Evolutionary conservation across 768 basidiomycete species (phyloP), one percentile per base, ranked within the genome.

Genomic region (Tylopilus intermedius): DNA sequence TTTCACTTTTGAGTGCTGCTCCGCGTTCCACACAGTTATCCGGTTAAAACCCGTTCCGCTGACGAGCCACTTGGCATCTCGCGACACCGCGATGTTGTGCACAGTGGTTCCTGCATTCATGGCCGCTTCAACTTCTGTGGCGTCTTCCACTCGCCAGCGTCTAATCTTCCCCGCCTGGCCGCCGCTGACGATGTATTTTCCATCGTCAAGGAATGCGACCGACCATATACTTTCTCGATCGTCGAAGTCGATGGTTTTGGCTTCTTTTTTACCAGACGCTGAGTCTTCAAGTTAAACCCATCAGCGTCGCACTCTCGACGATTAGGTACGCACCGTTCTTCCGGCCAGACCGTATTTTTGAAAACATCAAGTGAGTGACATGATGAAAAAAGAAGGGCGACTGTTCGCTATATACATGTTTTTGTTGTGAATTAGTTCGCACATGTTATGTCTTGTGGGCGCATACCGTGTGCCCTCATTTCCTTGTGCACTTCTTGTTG

Each of bases 111-210:
- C 38, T 2, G 35, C 53, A 13, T 54, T 15, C 44, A 54, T 45
- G 2, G 53, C 35, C 3, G 27, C 11, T 2, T 39, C 45, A 10
- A 42, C 32, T 32, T 46, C 52, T 1, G 2, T 4, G n/a, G 50
- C 53, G 15, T 54, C 44, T 14, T 54, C 44, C n/a, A 45, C 51
- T 21, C n/a, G 44, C 53, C 50, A 46, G 6, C 32, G 44, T n/a
- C 51, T 50, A 15, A 54, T 22, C 26, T 3, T 53, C 3, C 50
- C 50, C 35, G 35, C 18, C 15, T 4, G 26, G 18, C 50, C 53
- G 8, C 43, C 43, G 26, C 53, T 10, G 7, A 53, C 14, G 26
- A 53, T 8, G 26, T 43, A 5, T 33, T 43, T 49, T 0, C 40
- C 47, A 29, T 50, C 52, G 2, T 11, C 18, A 9, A 40, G 22